Evolutionary conservation across 75 land plant genomes (phyloP).

Genomic region (Cryptomeria japonica): DNA sequence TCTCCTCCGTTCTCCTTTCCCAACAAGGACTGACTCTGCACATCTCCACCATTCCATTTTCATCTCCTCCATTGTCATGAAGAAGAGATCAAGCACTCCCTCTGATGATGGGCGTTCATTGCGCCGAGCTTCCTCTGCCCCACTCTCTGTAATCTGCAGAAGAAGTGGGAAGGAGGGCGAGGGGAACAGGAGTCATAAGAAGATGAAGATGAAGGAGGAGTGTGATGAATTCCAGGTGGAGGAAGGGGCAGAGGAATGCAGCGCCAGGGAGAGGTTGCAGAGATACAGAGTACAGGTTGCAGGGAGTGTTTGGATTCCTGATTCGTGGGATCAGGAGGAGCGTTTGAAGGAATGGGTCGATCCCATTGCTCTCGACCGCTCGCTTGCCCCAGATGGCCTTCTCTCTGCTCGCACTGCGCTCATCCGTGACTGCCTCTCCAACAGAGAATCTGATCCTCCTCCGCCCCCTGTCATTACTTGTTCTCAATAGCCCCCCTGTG

Average conservation of each 20-base stretch:
- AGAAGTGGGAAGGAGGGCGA: too few species aligned
- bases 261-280: slow-evolving; percentile 48
- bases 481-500: too few species aligned
- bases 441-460: slow-evolving; percentile 4
- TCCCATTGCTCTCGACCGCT: slow-evolving; percentile 36
- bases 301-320: slow-evolving; percentile 62
- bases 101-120: too few species aligned
- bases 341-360: slow-evolving; percentile 57
- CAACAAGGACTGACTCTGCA: not conserved
- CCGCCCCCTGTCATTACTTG: not conserved
- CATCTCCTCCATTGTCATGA: not conserved
- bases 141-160: too few species aligned
- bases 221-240: not conserved
- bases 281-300: slow-evolving; percentile 50
- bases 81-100: not conserved
- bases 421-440: slow-evolving; percentile 32
- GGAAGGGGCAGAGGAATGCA: slow-evolving; percentile 8
- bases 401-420: slow-evolving; percentile 54
- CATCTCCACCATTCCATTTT: not conserved
- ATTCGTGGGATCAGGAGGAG: slow-evolving; percentile 64
- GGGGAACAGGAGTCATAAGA: not conserved
- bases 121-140: too few species aligned
- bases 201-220: not conserved
- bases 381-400: slow-evolving; percentile 34
- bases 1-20: not conserved